Evolutionary conservation across 1,139 yeast species (phyloP), one percentile per base, ranked within the genome.

Genomic region (Lodderomyces margitis): DNA sequence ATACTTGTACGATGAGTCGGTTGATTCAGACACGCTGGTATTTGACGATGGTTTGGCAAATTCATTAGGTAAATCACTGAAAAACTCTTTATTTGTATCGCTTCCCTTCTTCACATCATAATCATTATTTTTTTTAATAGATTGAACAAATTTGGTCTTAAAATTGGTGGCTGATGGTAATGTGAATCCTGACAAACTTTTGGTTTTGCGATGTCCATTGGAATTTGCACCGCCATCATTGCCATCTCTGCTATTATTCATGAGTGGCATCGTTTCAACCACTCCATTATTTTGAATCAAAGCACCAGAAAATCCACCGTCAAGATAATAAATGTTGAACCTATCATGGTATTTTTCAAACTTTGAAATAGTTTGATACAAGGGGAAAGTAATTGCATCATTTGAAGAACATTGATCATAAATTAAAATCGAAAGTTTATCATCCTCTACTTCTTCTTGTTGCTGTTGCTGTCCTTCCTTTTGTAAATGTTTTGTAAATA

Each of bases 351-450:
- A 56, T 12, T 53, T 54, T 24, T 58, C 48, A 48, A 76, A 74
- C 46, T 75, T 75, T 40, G 55, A 49, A 35, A 72, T 56, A 0
- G 76, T 73, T 43, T 74, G 78, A 47, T 61, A 63, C 10, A 75
- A 49, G 39, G 64, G 66, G 31, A 63, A 58, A 1, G 73, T 58
- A n/a, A 74, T 57, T 21, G 59, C 55, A 8, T 49, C 40, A 46
- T 51, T 49, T 11, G 45, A 40, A 14, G 72, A 62, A 27, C 54
- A 50, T 16, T 61, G 51, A 49, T 83, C 89, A 52, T 83, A 81
- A 21, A 83, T 58, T 10, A 83, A 58, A 19, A 83, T 57, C 6
- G 57, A 55, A 12, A 66, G 46, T 24, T 46, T 42, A 3, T 19
- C 12, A n/a, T 36, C 21, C 52, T 53, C n/a, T n/a, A n/a, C n/a